Evolutionary conservation across 2,329 filamentous ascomycete genomes (phyloP), one percentile per base, ranked within the genome.

Genomic region (Macroventuria anomochaeta): DNA sequence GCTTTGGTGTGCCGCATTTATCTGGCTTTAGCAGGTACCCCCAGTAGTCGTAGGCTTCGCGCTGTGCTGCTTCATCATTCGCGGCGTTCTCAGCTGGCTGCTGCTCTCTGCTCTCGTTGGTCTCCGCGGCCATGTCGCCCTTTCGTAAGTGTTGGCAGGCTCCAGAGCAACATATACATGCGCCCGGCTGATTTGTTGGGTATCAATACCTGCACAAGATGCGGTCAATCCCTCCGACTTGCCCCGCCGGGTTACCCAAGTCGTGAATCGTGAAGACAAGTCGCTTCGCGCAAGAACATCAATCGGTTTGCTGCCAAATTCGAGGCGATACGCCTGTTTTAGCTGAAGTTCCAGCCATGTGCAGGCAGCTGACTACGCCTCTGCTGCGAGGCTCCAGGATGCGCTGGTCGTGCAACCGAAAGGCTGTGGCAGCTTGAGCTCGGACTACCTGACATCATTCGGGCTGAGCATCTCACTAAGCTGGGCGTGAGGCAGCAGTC

Each of bases 11-110:
- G 26, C 79, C 79, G 47, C 77, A 80, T 64, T 81, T 81, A 72
- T 82, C 79, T n/a, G 71, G 64, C 63, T 79, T 77, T 68, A 82
- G 78, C 31, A 82, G 66, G 57, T 80, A 81, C 11, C 78, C 79
- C 79, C 79, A 81, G 59, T 80, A 81, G 56, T 81, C 72, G 46
- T 71, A 72, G 5, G 80, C 79, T 66, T 81, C 79, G 49, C 63
- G 63, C 17, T 69, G 62, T 25, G 68, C 62, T n/a, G 71, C 64
- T 40, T 74, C 66, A 34, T 50, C 57, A 39, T 64, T 62, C 12
- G 61, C 59, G 13, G 51, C 36, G 8, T 64, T 58, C 15, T 65
- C 63, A 32, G 59, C 59, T 18, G 57, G 61, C 38, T 54, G 58
- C 39, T 60, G 57, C 46, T 59, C 59, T 47, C 59, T 53, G 13